Evolutionary conservation across 352 stramenopile species (phyloP).

Genomic region (Phytopythium cucurbitacearum): DNA sequence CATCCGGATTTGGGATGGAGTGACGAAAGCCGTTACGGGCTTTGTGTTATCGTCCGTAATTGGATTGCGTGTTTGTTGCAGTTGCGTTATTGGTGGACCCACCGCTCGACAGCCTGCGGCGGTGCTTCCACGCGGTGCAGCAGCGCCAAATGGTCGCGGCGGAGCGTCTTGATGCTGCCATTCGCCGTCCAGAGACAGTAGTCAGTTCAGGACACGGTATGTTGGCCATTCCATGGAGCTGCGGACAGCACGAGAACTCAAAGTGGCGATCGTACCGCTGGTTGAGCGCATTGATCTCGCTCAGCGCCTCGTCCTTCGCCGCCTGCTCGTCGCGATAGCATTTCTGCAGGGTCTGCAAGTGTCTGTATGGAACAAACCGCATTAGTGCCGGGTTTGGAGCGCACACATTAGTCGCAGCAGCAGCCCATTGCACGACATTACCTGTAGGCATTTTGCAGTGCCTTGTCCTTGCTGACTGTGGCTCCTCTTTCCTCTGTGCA

Average conservation of each 20-base stretch:
- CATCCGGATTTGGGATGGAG: too few species aligned
- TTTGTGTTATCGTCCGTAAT: too few species aligned
- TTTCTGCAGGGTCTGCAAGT: conserved; percentile 21
- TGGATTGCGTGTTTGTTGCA: too few species aligned
- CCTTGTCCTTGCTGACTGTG: conserved; percentile 17
- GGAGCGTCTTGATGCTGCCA: conserved; percentile 20
- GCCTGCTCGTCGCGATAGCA: conserved; percentile 20
- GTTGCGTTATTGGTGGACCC: too few species aligned
- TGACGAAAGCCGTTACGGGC: too few species aligned
- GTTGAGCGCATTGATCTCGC: conserved; percentile 15
- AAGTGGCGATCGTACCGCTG: conserved; percentile 11
- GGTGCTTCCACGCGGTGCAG: conserved; percentile 2
- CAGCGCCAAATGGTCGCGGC: conserved; percentile 18
- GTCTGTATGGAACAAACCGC: conserved; percentile 2
- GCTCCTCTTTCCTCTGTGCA: conserved; percentile 16
- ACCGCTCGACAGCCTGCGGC: too few species aligned
- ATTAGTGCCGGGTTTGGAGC: background rate
- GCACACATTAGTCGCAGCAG: background rate
- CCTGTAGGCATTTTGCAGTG: conserved; percentile 24
- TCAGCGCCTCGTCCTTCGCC: conserved; percentile 23
- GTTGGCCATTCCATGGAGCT: too few species aligned
- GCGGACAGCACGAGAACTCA: background rate
- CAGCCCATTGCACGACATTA: conserved; percentile 7
- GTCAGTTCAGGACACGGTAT: too few species aligned
- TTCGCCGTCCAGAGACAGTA: too few species aligned